Evolutionary conservation across 2,329 filamentous ascomycete genomes (phyloP).

Genomic region (Aureobasidium sp.): DNA sequence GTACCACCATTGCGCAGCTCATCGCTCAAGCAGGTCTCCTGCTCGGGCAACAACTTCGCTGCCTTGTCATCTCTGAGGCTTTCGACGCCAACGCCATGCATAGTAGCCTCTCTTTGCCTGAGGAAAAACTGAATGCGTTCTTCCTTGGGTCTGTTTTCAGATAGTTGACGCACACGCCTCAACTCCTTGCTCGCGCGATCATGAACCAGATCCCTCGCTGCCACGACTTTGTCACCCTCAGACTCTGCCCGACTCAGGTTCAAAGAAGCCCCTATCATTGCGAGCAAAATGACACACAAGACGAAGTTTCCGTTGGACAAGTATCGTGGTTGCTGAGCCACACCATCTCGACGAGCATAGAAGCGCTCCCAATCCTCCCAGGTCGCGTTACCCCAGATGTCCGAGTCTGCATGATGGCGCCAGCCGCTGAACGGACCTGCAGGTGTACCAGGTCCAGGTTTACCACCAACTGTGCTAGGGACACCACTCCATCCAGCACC

Average conservation of each 20-base stretch:
- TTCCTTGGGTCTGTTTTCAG: conserved; percentile 38
- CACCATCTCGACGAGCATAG: conserved; percentile 21
- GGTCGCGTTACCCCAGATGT: conserved; percentile 67
- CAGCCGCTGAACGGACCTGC: conserved; percentile 30
- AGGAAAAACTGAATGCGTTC: conserved; percentile 70
- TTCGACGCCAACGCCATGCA: conserved; percentile 36
- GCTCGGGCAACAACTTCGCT: conserved; percentile 38
- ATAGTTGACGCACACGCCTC: conserved; percentile 47
- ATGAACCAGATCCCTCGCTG: conserved; percentile 58
- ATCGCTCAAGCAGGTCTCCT: conserved; percentile 41
- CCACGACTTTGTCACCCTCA: conserved; percentile 55
- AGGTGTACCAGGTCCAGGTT: conserved; percentile 15
- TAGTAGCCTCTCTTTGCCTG: conserved; percentile 57
- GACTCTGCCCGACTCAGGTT: conserved; percentile 65
- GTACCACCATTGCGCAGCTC: background rate
- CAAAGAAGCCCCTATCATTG: conserved; percentile 61
- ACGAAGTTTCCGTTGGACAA: conserved; percentile 77
- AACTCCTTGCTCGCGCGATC: conserved; percentile 59
- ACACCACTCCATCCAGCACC: conserved; percentile 70
- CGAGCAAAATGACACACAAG: conserved; percentile 60
- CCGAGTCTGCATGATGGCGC: conserved; percentile 35
- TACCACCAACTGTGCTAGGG: conserved; percentile 21
- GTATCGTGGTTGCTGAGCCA: conserved; percentile 48
- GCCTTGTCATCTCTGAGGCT: conserved; percentile 40
- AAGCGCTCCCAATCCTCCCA: conserved; percentile 93